Conservation (phyloP, 1,139 yeast species). For the Yamadazyma trypodendri region DNA sequence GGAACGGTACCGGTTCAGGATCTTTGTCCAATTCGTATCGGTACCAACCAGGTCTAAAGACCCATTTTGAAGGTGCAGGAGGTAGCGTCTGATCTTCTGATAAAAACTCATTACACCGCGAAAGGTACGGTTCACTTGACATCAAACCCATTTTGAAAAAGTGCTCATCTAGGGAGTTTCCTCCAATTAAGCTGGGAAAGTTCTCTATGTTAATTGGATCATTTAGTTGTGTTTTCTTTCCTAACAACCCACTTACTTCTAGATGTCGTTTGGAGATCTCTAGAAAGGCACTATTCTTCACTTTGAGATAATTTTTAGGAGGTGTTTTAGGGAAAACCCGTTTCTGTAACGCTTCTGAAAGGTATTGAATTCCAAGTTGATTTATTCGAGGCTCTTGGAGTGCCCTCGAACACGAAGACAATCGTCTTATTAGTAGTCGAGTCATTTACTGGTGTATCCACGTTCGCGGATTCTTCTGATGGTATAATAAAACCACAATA, state of each 20-base stretch:
- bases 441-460: background rate
- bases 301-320: slow-evolving; percentile 23
- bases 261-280: slow-evolving; percentile 64
- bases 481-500: too few relatives aligned
- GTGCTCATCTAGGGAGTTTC: slow-evolving; percentile 70
- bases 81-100: slow-evolving; percentile 35
- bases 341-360: slow-evolving; percentile 55
- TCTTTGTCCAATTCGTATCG: slow-evolving; percentile 55
- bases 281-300: slow-evolving; percentile 39
- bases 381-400: slow-evolving; percentile 55
- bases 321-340: slow-evolving; percentile 56
- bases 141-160: slow-evolving; percentile 68
- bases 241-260: slow-evolving; percentile 62
- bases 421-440: slow-evolving; percentile 2
- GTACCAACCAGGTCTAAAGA: slow-evolving; percentile 75
- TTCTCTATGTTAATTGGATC: slow-evolving; percentile 58
- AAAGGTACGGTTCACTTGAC: slow-evolving; percentile 61
- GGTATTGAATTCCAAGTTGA: slow-evolving; percentile 64
- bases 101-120: slow-evolving; percentile 42
- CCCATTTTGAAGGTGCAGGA: slow-evolving; percentile 52
- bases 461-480: too few relatives aligned
- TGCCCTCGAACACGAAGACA: background rate
- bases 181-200: slow-evolving; percentile 71
- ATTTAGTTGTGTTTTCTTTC: slow-evolving; percentile 68
- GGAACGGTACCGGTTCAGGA: slow-evolving; percentile 65